Evolutionary conservation across 2,329 filamentous ascomycete genomes (phyloP).

Genomic region (Tolypocladium guangdongense): DNA sequence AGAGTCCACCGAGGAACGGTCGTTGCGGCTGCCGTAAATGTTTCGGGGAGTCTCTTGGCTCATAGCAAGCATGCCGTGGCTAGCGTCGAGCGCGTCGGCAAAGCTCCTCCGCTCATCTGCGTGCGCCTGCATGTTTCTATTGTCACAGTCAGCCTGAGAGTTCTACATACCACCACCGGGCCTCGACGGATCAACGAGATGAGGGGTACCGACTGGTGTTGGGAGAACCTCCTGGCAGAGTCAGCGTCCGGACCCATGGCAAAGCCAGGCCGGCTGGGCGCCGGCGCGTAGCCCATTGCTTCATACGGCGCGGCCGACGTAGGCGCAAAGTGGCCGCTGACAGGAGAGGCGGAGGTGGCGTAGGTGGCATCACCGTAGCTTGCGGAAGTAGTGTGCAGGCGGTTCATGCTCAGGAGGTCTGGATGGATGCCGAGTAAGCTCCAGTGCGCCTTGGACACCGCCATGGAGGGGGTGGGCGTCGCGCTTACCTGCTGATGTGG

Average conservation of each 20-base stretch:
- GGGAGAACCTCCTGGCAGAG: constrained; percentile 56
- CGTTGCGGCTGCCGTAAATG: constrained; percentile 64
- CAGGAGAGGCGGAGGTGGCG: constrained; percentile 55
- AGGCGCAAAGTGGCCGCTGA: constrained; percentile 53
- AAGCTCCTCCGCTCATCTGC: constrained; percentile 56
- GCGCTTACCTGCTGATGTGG: constrained; percentile 57
- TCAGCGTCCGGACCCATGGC: constrained; percentile 47
- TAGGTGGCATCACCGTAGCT: constrained; percentile 62
- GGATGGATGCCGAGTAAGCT: constrained; percentile 59
- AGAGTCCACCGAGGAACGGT: constrained; percentile 67
- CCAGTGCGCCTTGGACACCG: constrained; percentile 1
- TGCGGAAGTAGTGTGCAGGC: constrained; percentile 49
- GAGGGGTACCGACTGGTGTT: constrained; percentile 61
- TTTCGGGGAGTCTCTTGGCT: constrained; percentile 90
- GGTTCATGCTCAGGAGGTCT: constrained; percentile 64
- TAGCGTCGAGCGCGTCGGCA: constrained; percentile 83
- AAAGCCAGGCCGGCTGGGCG: constrained; percentile 48
- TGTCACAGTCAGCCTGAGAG: neutral
- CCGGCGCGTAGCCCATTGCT: constrained; percentile 61
- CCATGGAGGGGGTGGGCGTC: constrained; percentile 21
- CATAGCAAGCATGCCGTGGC: constrained; percentile 89
- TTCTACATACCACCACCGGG: neutral
- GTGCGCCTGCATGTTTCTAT: constrained; percentile 31
- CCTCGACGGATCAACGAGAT: constrained; percentile 12
- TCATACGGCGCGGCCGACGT: constrained; percentile 60